Conservation (phyloP, 2,329 filamentous ascomycete genomes). For the Fusarium nurragi region DNA sequence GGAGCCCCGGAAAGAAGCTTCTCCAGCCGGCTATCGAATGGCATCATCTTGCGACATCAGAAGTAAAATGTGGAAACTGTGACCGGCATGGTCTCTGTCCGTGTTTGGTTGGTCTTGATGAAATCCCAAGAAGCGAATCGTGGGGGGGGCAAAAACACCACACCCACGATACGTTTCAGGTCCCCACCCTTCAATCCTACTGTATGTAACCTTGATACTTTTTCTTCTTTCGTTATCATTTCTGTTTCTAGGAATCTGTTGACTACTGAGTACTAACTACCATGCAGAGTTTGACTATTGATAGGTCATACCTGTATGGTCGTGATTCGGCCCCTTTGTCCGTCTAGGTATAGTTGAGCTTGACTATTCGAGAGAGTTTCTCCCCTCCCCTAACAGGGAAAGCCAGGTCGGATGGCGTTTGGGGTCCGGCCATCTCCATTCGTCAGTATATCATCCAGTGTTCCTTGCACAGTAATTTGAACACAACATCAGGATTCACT, state of each 20-base stretch:
- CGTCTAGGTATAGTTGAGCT: not conserved
- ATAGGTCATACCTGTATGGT: not conserved
- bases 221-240: conserved; percentile 14
- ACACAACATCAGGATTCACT: conserved; percentile 1
- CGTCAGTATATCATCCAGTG: not conserved
- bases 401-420: not conserved
- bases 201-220: conserved; percentile 20
- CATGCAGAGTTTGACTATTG: not conserved
- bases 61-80: conserved; percentile 38
- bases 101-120: conserved; percentile 24
- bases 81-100: conserved; percentile 23
- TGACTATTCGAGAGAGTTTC: not conserved
- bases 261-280: not conserved
- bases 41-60: conserved; percentile 36
- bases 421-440: not conserved
- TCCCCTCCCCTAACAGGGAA: not conserved
- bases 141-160: conserved; percentile 27
- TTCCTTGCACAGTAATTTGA: not conserved
- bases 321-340: not conserved
- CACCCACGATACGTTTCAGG: conserved; percentile 42
- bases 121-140: conserved; percentile 37
- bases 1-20: conserved; percentile 8
- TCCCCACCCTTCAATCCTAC: conserved; percentile 22
- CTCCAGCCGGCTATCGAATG: conserved; percentile 25
- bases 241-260: not conserved